Percentiles rank a stretch among this genome's conserved stretches.
These are phyloP conservation scores for Ascocoryne sarcoides DNA, from an alignment of 2,329 filamentous ascomycete species.

Conservation along the genomic window DNA sequence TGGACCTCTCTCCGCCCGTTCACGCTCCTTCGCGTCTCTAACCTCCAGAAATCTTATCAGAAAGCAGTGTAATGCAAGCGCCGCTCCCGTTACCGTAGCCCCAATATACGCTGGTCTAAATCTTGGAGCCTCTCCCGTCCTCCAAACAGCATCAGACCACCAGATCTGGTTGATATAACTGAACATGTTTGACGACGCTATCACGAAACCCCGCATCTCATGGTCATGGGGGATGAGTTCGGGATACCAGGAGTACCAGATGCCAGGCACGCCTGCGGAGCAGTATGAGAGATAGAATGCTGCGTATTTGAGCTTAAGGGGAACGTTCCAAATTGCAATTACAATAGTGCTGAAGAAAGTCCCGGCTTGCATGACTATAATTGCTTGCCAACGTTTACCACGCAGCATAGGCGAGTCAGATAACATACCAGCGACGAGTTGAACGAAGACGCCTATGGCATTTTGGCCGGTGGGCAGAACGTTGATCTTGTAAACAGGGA, in stretches of 20 bases:
- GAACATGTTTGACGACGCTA: too few species aligned
- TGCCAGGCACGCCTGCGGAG: conserved; percentile 10
- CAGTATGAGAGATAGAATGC: conserved; percentile 11
- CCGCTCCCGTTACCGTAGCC: too few species aligned
- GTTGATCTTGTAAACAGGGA: conserved; percentile 16
- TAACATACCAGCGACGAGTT: conserved; percentile 18
- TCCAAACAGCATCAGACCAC: too few species aligned
- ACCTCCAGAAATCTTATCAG: too few species aligned
- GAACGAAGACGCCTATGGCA: conserved; percentile 14
- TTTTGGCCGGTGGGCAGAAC: conserved; percentile 18
- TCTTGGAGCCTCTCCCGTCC: too few species aligned
- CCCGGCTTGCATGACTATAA: conserved; percentile 17
- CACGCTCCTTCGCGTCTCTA: too few species aligned
- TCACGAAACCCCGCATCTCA: conserved; percentile 15
- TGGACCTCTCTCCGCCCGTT: too few species aligned
- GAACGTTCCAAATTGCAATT: conserved; percentile 14
- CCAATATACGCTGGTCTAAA: too few species aligned
- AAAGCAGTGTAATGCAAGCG: too few species aligned
- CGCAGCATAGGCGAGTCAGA: conserved; percentile 19
- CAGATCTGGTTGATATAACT: too few species aligned
- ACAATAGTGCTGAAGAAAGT: conserved; percentile 25
- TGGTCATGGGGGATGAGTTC: conserved; percentile 15
- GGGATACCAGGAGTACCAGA: conserved; percentile 14
- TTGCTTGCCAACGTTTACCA: conserved; percentile 21
- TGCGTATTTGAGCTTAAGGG: conserved; percentile 3